These are phyloP conservation scores for Suillus subalutaceus DNA, from an alignment of 768 basidiomycete genomes.

Conservation along the genomic window DNA sequence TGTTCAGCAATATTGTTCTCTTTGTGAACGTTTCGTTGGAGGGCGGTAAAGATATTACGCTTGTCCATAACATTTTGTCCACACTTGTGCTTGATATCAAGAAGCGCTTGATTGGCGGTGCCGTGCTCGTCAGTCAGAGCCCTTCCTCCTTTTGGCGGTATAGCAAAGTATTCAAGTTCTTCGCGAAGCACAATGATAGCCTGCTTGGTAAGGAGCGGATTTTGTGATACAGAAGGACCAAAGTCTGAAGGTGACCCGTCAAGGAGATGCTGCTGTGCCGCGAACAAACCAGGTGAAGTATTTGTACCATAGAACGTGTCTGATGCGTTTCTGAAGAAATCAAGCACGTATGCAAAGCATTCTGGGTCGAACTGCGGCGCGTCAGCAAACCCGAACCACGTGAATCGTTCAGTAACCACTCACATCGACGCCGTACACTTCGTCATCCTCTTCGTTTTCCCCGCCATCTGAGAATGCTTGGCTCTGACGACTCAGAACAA, in stretches of 20 bases:
- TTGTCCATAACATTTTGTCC: conserved; percentile 89
- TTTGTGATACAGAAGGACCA: conserved; percentile 70
- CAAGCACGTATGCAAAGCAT: conserved; percentile 91
- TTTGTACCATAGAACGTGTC: conserved; percentile 91
- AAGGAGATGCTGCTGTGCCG: conserved; percentile 77
- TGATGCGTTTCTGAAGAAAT: conserved; percentile 88
- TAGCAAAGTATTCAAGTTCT: conserved; percentile 97
- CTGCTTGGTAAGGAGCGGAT: conserved; percentile 93
- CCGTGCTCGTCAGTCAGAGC: conserved; percentile 77
- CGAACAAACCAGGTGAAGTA: conserved; percentile 69
- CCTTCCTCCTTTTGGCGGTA: conserved; percentile 71
- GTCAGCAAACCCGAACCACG: conserved; percentile 10
- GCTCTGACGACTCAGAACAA: conserved; percentile 89
- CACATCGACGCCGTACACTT: conserved; percentile 96
- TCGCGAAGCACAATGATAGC: conserved; percentile 98
- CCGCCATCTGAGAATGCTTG: conserved; percentile 73
- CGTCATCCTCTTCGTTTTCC: conserved; percentile 80
- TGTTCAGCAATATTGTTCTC: conserved; percentile 99
- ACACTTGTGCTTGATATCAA: conserved; percentile 83
- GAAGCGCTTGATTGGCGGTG: conserved; percentile 74
- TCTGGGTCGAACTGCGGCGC: conserved; percentile 87
- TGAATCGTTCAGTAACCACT: conserved; percentile 40
- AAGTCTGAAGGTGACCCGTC: conserved; percentile 65
- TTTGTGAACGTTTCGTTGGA: conserved; percentile 98
- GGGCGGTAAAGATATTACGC: conserved; percentile 92